phyloP scores from a whole-genome alignment of 768 basidiomycete genomes.

The Pleurotus ostreatus region DNA sequence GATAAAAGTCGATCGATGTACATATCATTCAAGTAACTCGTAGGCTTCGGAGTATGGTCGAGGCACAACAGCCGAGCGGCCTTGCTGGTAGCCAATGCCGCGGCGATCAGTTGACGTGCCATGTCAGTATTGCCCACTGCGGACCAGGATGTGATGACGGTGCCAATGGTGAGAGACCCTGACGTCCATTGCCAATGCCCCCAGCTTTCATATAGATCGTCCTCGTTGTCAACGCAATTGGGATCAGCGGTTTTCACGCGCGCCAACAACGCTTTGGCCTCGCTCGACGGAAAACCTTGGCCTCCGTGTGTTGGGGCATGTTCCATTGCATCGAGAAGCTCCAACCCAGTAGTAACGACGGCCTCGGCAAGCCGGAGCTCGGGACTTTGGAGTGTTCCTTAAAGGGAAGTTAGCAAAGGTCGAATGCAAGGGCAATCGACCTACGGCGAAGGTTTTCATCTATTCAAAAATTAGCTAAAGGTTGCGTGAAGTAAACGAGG shows the following conservation, averaged over 20 bases:
- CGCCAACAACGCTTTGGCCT: neutral
- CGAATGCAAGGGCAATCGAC: too few species aligned
- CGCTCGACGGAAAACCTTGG: neutral
- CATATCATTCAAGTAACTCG: neutral
- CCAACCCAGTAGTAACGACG: too few species aligned
- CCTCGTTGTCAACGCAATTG: slow-evolving; percentile 7
- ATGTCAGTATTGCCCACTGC: neutral
- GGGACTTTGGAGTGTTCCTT: too few species aligned
- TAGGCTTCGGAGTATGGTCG: neutral
- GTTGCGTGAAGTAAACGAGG: too few species aligned
- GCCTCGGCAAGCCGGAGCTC: too few species aligned
- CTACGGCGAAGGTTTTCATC: too few species aligned
- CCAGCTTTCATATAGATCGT: slow-evolving; percentile 13
- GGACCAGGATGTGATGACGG: neutral
- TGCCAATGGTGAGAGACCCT: neutral
- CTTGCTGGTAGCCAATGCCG: neutral
- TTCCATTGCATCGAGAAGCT: too few species aligned
- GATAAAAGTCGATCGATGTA: neutral
- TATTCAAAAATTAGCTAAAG: too few species aligned
- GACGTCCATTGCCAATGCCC: slow-evolving; percentile 16
- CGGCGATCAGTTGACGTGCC: neutral
- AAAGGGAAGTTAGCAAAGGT: too few species aligned
- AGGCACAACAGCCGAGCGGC: neutral
- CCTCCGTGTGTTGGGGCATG: neutral
- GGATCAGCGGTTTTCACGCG: slow-evolving; percentile 15